phyloP scores from a whole-genome alignment of 805 yeast species.

The Grigorovia jiainica region DNA sequence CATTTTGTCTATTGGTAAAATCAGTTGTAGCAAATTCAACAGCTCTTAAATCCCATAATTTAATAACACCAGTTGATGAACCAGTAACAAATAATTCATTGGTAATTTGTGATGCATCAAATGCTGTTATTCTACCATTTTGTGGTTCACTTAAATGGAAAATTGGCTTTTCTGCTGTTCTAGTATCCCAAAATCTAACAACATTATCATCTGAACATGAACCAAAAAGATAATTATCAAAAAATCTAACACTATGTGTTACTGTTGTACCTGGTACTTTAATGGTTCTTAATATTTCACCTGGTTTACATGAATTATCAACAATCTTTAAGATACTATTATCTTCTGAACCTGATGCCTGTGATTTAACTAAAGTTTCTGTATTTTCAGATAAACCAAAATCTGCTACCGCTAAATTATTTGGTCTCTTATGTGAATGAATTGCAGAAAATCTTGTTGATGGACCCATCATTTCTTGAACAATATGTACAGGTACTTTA shows the following conservation, averaged over 20 bases:
- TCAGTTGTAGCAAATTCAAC: conserved; percentile 19
- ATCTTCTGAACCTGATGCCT: conserved; percentile 20
- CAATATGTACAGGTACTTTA: conserved; percentile 25
- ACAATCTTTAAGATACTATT: conserved; percentile 24
- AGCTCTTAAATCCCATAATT: conserved; percentile 29
- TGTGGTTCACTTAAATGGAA: conserved; percentile 19
- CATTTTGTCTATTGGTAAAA: conserved; percentile 20
- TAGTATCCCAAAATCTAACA: conserved; percentile 26
- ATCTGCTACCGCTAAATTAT: conserved; percentile 19
- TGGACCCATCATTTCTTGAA: conserved; percentile 28
- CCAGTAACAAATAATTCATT: conserved; percentile 26
- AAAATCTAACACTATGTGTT: conserved; percentile 25
- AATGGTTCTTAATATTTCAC: conserved; percentile 20
- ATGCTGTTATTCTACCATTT: conserved; percentile 22
- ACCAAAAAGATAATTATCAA: conserved; percentile 24
- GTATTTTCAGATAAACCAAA: conserved; percentile 22
- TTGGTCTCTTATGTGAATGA: conserved; percentile 19
- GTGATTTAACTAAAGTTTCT: conserved; percentile 25
- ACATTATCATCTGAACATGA: conserved; percentile 27
- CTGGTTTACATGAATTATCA: conserved; percentile 26
- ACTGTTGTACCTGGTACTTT: conserved; percentile 25
- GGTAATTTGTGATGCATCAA: conserved; percentile 22
- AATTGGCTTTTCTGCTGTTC: conserved; percentile 21
- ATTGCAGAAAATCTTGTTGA: conserved; percentile 23
- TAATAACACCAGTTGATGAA: conserved; percentile 24